Conservation (phyloP, 2,329 filamentous ascomycete genomes). For the Talaromyces sp. region DNA sequence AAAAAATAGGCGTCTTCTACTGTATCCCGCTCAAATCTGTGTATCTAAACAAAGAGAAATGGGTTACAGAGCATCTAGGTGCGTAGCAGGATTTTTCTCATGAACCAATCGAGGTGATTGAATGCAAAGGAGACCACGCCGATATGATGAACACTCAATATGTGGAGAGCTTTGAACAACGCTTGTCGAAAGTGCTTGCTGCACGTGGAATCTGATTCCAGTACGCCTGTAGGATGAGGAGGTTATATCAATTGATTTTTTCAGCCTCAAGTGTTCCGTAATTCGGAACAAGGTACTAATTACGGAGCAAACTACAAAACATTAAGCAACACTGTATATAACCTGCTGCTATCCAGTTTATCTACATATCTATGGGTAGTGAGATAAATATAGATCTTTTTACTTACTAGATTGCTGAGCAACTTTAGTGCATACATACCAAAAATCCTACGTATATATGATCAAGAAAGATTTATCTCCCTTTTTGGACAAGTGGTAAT, state of each 20-base stretch:
- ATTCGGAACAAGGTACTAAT: neutral
- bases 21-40: conserved; percentile 26
- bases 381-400: too few species aligned
- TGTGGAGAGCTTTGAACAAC: conserved; percentile 13
- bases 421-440: too few species aligned
- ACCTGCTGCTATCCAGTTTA: too few species aligned
- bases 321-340: too few species aligned
- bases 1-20: conserved; percentile 36
- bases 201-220: neutral
- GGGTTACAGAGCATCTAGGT: conserved; percentile 16
- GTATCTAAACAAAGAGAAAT: conserved; percentile 17
- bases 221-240: neutral
- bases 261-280: neutral
- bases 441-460: too few species aligned
- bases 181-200: neutral
- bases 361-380: too few species aligned
- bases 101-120: conserved; percentile 19
- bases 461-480: too few species aligned
- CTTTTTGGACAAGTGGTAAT: too few species aligned
- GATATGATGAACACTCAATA: conserved; percentile 29
- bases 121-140: conserved; percentile 28
- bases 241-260: neutral
- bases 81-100: conserved; percentile 26
- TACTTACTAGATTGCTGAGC: too few species aligned
- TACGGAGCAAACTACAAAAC: too few species aligned